Evolutionary conservation across 2,329 filamentous ascomycete species (phyloP).

Genomic region (Anthostomella pinea): DNA sequence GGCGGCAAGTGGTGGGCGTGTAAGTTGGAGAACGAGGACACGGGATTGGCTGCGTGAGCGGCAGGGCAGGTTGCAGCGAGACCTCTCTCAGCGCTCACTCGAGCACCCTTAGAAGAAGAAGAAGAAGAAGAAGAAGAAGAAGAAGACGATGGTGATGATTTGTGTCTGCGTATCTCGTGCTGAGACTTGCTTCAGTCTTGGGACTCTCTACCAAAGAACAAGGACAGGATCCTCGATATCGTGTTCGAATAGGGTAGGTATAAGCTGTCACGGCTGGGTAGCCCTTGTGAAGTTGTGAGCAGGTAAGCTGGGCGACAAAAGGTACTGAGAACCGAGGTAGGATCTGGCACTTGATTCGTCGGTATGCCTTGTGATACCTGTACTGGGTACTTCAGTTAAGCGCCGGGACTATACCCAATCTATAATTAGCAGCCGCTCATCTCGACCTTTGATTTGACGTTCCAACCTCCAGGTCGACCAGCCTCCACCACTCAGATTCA

Average conservation of each 20-base stretch:
- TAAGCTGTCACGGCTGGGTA: slow-evolving; percentile 14
- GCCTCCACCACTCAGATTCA: slow-evolving; percentile 1
- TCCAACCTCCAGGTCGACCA: slow-evolving; percentile 11
- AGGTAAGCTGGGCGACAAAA: background rate
- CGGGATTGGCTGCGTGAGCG: slow-evolving; percentile 24
- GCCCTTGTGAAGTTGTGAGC: slow-evolving; percentile 6
- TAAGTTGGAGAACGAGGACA: slow-evolving; percentile 15
- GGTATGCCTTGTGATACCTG: slow-evolving; percentile 4
- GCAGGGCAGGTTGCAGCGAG: no score
- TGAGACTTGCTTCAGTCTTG: slow-evolving; percentile 9
- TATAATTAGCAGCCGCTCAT: slow-evolving; percentile 32
- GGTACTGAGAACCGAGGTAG: background rate
- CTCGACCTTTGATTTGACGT: slow-evolving; percentile 21
- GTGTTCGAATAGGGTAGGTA: slow-evolving; percentile 10
- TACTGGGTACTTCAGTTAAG: slow-evolving; percentile 26
- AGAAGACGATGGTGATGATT: no score
- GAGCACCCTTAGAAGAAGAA: no score
- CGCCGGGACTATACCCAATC: slow-evolving; percentile 28
- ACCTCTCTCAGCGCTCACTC: no score
- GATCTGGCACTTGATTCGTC: slow-evolving; percentile 20
- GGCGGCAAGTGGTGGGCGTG: slow-evolving; percentile 27
- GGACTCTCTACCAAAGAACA: background rate
- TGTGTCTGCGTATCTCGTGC: no score
- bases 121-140: no score
- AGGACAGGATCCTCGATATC: no score